Base-by-base conservation (phyloP, 2,329 filamentous ascomycete genomes). In the Coleophoma crateriformis region DNA sequence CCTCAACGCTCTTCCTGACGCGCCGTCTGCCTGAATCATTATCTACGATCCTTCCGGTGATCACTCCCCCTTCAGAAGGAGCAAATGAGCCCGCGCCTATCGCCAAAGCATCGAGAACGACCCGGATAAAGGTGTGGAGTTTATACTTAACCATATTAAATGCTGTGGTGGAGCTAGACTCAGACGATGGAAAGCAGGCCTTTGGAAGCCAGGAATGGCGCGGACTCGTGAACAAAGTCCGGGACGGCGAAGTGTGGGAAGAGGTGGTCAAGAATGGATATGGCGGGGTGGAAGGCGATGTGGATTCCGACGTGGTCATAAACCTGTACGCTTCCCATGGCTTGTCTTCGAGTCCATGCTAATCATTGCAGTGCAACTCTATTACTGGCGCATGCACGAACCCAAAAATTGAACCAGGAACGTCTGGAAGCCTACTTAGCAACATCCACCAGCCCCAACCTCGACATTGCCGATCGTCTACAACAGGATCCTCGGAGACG, bases 51-150 rank as follows among this genome's bases (percentile, higher is more conserved):
- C 77, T 91, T 44, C 89, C 92, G 8, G 78, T 96, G 53, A 87
- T 99, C 62, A 84, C 79, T 1, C 77, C 84, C 7, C 73, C 61
- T 12, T 50, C 51, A 13, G 45, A 58, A 15, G 63, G 71, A 38
- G 59, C 61, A 20, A 61, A 66, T 47, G 72, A 72, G 54, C 70
- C 72, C 32, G 71, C 76, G 45, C 89, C 90, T 4, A 83, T 96
- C 47, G 85, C 88, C 48, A 81, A 78, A 55, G 90, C 90, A 47
- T 91, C 88, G 39, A 82, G 87, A 57, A 87, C 85, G 33, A 94
- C 89, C 50, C 78, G 91, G 57, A 87, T 96, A 67, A 99, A 97
- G 70, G 87, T 97, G 55, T 99, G 94, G 94, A 96, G 90, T 68
- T 78, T 99, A 61, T 99, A 97, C 67, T 79, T 97, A 57, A 96